Evolutionary conservation across 768 basidiomycete genomes (phyloP), one percentile per base, ranked within the genome.

Genomic region (Dioszegia hungarica): DNA sequence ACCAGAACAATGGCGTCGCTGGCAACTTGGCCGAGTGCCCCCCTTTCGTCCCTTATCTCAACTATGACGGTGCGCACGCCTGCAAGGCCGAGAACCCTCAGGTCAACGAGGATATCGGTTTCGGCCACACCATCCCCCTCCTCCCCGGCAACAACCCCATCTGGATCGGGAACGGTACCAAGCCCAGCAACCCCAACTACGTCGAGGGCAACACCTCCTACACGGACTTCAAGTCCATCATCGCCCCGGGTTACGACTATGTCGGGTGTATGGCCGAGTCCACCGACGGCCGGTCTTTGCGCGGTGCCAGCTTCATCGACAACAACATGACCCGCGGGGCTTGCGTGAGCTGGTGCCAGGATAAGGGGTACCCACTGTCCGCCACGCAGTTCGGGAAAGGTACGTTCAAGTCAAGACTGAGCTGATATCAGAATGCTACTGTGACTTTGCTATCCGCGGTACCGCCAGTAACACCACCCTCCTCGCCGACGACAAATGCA

Each of bases 81-180:
- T 77, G 76, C 57, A 48, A 58, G 29, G 70, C 72, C 17, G 53
- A 72, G 51, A 74, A 70, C 61, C 48, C 60, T 11, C 53, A 70
- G 43, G 70, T 77, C 50, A 58, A 75, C 55, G 76, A 77, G 53
- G 68, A 73, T 39, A 61, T 73, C 29, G 76, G 76, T 15, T 45
- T 61, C 17, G 67, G 61, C 24, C 51, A 63, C 37, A 38, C 60
- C 14, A 66, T 77, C 56, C 22, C 40, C 1, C 28, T 48, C 5
- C 55, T 77, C 0, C 75, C 77, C 17, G 77, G 77, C 28, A 59
- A 77, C 67, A 75, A 75, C 62, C 66, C 67, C 11, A 43, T 76
- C 29, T 75, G 72, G 72, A 66, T 67, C 48, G 74, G 74, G 8
- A 56, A 61, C 38, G 59, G 60, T 20, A 39, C 62, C 22, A 72